A percentile compares a stretch with the other conserved stretches of the same genome.
Evolutionary conservation across 2,329 filamentous ascomycete genomes (phyloP).

Genomic region (Diaporthe sp.): DNA sequence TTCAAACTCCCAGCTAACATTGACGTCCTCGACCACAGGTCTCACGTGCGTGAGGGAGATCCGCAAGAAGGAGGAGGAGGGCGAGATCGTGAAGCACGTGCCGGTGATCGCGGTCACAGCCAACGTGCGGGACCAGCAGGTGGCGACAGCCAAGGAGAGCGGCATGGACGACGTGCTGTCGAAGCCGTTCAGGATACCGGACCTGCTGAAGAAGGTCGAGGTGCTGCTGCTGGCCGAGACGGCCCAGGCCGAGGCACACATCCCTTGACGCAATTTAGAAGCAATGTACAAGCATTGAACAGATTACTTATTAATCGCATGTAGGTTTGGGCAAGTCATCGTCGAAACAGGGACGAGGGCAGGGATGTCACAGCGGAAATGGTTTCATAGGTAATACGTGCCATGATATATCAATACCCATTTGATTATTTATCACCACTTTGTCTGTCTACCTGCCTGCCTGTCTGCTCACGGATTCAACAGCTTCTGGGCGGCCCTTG

Average conservation of each 20-base stretch:
- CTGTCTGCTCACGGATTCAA: neutral
- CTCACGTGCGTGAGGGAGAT: conserved; percentile 58
- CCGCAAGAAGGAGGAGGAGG: conserved; percentile 54
- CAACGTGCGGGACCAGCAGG: conserved; percentile 59
- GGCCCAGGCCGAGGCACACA: conserved; percentile 3
- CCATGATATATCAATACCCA: conserved; percentile 32
- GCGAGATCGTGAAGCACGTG: conserved; percentile 51
- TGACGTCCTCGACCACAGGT: conserved; percentile 37
- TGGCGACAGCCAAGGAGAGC: conserved; percentile 52
- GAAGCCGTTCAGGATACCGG: conserved; percentile 69
- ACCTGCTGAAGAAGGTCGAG: conserved; percentile 59
- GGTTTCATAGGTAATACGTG: conserved; percentile 5
- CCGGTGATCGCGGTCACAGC: conserved; percentile 64
- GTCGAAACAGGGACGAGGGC: neutral
- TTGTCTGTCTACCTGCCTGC: neutral
- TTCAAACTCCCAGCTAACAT: neutral
- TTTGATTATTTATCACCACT: conserved; percentile 16
- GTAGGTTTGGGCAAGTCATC: neutral
- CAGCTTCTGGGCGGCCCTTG: neutral
- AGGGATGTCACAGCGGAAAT: neutral
- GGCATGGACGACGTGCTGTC: conserved; percentile 68
- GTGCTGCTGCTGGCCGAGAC: conserved; percentile 44
- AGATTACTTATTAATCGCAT: neutral
- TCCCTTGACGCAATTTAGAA: neutral
- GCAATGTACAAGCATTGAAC: neutral